These are phyloP conservation scores for Aspergillus haitiensis DNA, from an alignment of 495 filamentous ascomycete species.

Conservation along the genomic window DNA sequence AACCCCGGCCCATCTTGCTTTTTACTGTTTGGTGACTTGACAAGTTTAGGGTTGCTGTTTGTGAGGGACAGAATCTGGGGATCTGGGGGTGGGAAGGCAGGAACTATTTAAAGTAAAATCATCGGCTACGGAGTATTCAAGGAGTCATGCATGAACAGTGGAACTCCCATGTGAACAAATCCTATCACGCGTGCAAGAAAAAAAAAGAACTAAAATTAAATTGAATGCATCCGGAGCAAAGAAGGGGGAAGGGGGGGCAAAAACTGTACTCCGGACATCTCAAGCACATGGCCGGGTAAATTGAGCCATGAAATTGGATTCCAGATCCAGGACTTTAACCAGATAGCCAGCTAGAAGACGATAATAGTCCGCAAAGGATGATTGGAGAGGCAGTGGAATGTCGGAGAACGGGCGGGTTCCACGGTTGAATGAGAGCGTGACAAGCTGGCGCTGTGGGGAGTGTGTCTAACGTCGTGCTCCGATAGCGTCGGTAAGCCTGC, in stretches of 20 bases:
- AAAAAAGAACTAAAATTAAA: background rate
- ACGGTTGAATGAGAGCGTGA: background rate
- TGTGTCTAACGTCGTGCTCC: background rate
- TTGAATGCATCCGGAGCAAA: background rate
- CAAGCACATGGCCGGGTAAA: background rate
- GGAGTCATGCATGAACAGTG: too few relatives aligned
- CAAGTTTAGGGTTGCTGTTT: background rate
- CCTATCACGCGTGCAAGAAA: too few relatives aligned
- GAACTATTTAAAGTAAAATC: too few relatives aligned
- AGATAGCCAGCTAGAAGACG: background rate
- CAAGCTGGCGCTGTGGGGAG: background rate
- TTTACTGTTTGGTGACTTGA: too few relatives aligned
- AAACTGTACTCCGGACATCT: background rate
- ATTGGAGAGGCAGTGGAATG: background rate
- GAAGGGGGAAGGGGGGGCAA: background rate
- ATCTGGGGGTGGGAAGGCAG: background rate
- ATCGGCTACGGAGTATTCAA: too few relatives aligned
- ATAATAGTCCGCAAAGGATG: background rate
- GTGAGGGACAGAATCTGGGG: background rate
- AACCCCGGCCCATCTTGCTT: slow-evolving; percentile 7
- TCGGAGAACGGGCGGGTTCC: background rate
- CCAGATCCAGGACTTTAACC: background rate
- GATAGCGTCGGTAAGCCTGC: background rate
- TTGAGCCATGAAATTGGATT: background rate
- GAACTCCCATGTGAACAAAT: too few relatives aligned